Base-by-base conservation (phyloP, 345 rosid genomes). In the Gossypium thurberi region DNA sequence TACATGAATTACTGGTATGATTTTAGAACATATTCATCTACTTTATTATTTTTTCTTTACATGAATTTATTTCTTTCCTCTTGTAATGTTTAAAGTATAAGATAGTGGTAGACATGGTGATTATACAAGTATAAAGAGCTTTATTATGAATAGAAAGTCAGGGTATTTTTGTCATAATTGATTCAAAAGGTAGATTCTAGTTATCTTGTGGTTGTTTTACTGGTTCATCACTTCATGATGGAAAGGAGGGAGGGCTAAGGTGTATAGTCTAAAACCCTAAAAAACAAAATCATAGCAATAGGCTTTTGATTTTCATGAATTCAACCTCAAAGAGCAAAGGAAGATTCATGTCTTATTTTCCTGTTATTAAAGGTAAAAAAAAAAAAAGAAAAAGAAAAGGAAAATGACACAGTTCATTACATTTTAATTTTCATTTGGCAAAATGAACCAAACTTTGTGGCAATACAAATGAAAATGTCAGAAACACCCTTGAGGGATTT, bases 151-250 rank as follows among this genome's bases (percentile, higher is more conserved):
- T 42, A 44, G 60, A 74, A 69, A 37, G 17, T 74, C 3, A 62
- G 85, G 89, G 76, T 67, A 78, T 77, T 80, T 40, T 71, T 64
- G 85, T 80, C 78, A 76, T 57, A 42, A 33, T 48, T 4, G 8
- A 66, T 62, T 18, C 53, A 70, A 85, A 84, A 84, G 82, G 74
- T 62, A 58, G 79, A 84, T 80, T 66, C 84, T 60, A 40, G 62
- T 71, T 76, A 78, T 77, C 79, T 77, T 82, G 79, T 60, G 77
- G 65, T 73, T 71, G 84, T 75, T 70, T 67, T 76, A 76, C 58
- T 77, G 72, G 73, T 53, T 77, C 50, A 52, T 75, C 70, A 55
- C 82, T 82, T 79, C 89, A 78, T 81, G 81, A 76, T 68, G 75
- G 61, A 79, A 82, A 82, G 82, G 64, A 71, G 60, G 62, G 59